Percentiles rank a stretch among this genome's conserved stretches.
These are phyloP conservation scores for Erodium maritimum DNA, from an alignment of 345 rosid species.

Conservation along the genomic window DNA sequence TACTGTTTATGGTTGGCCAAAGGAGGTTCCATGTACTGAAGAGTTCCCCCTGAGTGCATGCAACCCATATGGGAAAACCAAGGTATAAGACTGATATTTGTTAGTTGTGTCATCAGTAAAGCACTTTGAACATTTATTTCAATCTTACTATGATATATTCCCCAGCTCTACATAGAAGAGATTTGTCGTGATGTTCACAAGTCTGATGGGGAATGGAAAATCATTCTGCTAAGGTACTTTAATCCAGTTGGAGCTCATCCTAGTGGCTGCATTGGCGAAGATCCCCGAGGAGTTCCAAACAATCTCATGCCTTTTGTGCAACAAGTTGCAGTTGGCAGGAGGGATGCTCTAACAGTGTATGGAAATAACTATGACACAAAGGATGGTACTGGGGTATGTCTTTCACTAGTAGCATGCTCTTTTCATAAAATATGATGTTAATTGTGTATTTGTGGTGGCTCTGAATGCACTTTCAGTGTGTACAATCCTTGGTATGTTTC, in stretches of 20 bases:
- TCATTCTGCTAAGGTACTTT: constrained; percentile 85
- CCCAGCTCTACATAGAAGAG: constrained; percentile 86
- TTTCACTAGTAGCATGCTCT: too few relatives aligned
- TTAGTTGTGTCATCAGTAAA: too few relatives aligned
- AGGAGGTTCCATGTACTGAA: constrained; percentile 93
- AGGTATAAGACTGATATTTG: constrained; percentile 29
- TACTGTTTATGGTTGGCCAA: constrained; percentile 96
- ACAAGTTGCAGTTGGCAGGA: constrained; percentile 95
- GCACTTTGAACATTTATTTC: too few relatives aligned
- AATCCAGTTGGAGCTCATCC: constrained; percentile 99
- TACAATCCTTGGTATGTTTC: background rate
- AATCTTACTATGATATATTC: constrained; percentile 2
- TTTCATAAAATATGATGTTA: background rate
- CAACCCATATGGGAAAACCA: constrained; percentile 91
- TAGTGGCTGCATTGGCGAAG: constrained; percentile 90
- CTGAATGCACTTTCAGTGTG: background rate
- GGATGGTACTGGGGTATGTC: constrained; percentile 95
- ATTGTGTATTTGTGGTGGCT: background rate
- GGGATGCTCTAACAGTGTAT: constrained; percentile 60
- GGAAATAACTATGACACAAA: constrained; percentile 79
- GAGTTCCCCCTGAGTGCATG: constrained; percentile 55
- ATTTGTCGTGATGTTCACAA: constrained; percentile 65
- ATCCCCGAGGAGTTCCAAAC: constrained; percentile 92
- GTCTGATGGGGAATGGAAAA: constrained; percentile 80
- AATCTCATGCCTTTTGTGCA: constrained; percentile 99